Evolutionary conservation across 176 grass and related monocot genomes (phyloP).

Genomic region (Oryza punctata): DNA sequence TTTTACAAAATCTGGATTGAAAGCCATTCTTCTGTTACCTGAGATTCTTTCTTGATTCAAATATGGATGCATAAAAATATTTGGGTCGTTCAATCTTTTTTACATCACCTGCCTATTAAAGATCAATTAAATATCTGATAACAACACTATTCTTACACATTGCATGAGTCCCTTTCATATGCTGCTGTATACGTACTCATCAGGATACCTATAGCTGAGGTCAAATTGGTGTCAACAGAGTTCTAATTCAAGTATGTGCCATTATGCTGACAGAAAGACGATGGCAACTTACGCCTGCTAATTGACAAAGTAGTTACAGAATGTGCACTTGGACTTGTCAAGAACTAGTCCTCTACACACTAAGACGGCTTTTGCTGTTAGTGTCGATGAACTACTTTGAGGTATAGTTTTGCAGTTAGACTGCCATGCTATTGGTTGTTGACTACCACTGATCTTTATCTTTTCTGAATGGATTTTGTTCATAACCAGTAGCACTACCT

Average conservation of each 20-base stretch:
- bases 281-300: slow-evolving; percentile 37
- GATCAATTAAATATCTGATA: background rate
- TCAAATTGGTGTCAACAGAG: background rate
- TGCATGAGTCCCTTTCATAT: slow-evolving; percentile 19
- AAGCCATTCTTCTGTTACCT: background rate
- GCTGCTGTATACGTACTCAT: slow-evolving; percentile 9
- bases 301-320: slow-evolving; percentile 9
- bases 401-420: background rate
- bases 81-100: background rate
- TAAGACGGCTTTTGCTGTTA: background rate
- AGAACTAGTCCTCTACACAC: background rate
- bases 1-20: no score
- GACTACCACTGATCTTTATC: background rate
- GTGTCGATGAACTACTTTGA: background rate
- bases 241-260: slow-evolving; percentile 33
- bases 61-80: background rate
- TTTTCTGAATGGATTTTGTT: background rate
- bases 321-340: slow-evolving; percentile 22
- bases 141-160: slow-evolving; percentile 24
- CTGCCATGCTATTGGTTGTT: background rate
- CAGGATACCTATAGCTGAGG: background rate
- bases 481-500: background rate
- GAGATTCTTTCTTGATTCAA: background rate
- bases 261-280: slow-evolving; percentile 19
- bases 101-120: background rate